Percentiles rank a stretch among this genome's conserved stretches.
These are phyloP conservation scores for Graphium sp. DNA, from an alignment of 2,329 filamentous ascomycete species.

Conservation along the genomic window DNA sequence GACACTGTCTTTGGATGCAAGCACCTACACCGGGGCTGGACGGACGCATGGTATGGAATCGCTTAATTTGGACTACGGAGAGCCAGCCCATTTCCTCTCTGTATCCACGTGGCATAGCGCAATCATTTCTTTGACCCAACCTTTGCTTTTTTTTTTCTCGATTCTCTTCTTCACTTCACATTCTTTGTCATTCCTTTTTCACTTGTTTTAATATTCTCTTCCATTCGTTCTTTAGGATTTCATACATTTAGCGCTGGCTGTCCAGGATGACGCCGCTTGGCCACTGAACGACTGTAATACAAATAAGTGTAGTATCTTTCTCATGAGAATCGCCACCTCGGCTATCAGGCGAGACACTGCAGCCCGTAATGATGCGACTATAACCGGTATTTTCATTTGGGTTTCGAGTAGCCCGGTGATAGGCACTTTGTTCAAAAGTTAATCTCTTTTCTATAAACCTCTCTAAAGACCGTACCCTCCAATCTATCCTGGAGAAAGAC, in stretches of 20 bases:
- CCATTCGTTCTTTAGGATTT: neutral
- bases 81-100: slow-evolving; percentile 1
- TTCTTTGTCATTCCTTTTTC: neutral
- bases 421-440: neutral
- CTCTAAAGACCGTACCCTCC: neutral
- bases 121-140: slow-evolving; percentile 1
- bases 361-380: neutral
- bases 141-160: slow-evolving; percentile 1
- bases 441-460: neutral
- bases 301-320: neutral
- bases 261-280: no score
- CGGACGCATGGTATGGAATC: no score
- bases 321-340: neutral
- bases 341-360: neutral
- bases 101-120: neutral
- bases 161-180: slow-evolving; percentile 1
- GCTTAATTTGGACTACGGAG: slow-evolving; percentile 4
- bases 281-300: neutral
- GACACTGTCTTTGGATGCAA: no score
- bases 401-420: no score
- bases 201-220: neutral
- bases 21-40: no score
- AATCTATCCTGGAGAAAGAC: neutral
- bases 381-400: no score
- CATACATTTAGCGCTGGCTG: no score